phyloP scores from a whole-genome alignment of 1,284 basidiomycete genomes.

The Cutaneotrichosporon curvatum region DNA sequence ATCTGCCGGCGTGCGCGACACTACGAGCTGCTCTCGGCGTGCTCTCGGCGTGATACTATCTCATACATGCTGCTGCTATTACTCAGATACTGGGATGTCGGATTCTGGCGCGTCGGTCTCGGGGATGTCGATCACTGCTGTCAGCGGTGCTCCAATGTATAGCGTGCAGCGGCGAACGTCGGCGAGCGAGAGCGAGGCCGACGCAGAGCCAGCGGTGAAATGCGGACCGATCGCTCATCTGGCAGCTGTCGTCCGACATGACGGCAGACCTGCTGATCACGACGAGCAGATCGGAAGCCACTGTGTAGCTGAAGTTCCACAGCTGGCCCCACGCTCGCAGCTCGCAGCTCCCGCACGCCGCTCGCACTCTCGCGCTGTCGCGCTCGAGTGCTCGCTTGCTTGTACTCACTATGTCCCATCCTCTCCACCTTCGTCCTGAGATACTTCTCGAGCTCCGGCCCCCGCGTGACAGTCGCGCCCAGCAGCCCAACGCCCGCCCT shows the following conservation, averaged over 20 bases:
- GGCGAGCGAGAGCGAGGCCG: not conserved
- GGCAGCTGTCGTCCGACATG: too few relatives aligned
- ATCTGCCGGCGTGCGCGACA: too few relatives aligned
- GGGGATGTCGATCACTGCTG: conserved; percentile 19
- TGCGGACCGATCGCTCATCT: too few relatives aligned
- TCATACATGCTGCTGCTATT: conserved; percentile 2
- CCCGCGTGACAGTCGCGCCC: conserved; percentile 69
- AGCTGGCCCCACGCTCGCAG: too few relatives aligned
- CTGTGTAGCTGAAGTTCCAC: too few relatives aligned
- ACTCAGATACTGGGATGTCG: too few relatives aligned
- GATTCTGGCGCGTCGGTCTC: conserved; percentile 12
- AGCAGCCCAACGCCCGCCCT: conserved; percentile 71
- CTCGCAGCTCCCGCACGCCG: too few relatives aligned
- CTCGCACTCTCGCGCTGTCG: not conserved
- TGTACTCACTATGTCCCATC: conserved; percentile 75
- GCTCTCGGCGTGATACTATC: not conserved
- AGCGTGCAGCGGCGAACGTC: not conserved
- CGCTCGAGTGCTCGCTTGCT: not conserved
- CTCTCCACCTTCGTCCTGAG: conserved; percentile 87
- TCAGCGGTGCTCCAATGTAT: not conserved
- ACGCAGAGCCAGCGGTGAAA: too few relatives aligned
- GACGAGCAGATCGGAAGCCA: too few relatives aligned
- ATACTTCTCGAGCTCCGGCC: conserved; percentile 90
- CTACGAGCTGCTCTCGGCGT: too few relatives aligned
- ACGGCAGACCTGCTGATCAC: too few relatives aligned